These are phyloP conservation scores for Salix dunnii DNA, from an alignment of 345 rosid species.

Conservation along the genomic window DNA sequence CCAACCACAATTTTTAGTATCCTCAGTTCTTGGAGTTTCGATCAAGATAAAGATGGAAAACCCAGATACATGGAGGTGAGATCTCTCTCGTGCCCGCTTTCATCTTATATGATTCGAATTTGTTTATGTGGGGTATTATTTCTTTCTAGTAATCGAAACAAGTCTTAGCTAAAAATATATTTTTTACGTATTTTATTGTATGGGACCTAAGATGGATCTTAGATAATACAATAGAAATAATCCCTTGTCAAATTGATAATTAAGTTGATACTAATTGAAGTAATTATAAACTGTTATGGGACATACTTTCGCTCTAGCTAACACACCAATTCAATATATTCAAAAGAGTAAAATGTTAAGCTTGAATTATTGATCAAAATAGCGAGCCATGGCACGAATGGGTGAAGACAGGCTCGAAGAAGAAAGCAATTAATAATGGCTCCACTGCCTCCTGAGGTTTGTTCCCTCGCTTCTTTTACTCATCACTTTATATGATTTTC, in stretches of 20 bases:
- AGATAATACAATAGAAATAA: too few species aligned
- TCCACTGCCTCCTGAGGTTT: constrained; percentile 91
- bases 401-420: constrained; percentile 68
- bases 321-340: too few species aligned
- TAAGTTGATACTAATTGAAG: background rate
- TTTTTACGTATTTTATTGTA: too few species aligned
- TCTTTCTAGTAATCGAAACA: too few species aligned
- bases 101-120: background rate
- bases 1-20: background rate
- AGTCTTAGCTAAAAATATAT: too few species aligned
- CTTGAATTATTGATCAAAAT: too few species aligned
- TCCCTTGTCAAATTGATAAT: too few species aligned
- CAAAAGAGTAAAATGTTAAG: too few species aligned
- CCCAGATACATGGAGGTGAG: background rate
- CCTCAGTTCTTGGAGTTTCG: background rate
- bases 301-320: too few species aligned
- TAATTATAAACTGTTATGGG: too few species aligned
- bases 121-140: background rate
- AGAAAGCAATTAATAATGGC: constrained; percentile 70
- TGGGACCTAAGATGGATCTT: too few species aligned
- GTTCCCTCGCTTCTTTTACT: constrained; percentile 24
- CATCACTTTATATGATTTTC: background rate
- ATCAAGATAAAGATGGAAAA: background rate
- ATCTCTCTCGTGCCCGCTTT: background rate
- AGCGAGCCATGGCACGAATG: constrained; percentile 65